phyloP scores from a whole-genome alignment of 2,329 filamentous ascomycete species.

The Trichoderma hamatum region DNA sequence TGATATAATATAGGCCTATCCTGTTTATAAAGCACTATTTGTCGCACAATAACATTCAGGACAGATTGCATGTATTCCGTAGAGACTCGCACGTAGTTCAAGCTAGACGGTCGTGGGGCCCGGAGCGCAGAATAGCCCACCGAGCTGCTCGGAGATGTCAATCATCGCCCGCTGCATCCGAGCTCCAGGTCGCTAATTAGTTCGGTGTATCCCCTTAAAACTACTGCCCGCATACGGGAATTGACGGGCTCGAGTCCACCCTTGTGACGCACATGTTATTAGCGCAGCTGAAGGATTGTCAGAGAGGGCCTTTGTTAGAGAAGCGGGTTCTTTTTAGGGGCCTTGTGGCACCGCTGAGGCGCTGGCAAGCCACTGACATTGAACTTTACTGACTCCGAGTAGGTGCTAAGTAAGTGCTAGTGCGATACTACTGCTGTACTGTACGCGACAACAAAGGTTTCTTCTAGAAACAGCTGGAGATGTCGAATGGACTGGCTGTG shows the following conservation, averaged over 20 bases:
- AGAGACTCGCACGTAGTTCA: neutral
- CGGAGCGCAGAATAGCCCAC: constrained; percentile 5
- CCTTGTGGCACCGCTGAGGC: neutral
- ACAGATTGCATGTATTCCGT: neutral
- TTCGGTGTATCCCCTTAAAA: neutral
- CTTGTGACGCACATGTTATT: constrained; percentile 8
- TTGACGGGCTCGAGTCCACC: neutral
- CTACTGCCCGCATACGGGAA: constrained; percentile 2
- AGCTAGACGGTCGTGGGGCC: neutral
- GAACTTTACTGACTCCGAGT: neutral
- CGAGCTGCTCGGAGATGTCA: constrained; percentile 18
- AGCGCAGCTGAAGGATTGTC: constrained; percentile 8
- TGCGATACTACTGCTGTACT: no score
- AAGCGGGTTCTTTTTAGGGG: neutral
- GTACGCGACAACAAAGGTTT: neutral
- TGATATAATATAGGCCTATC: no score
- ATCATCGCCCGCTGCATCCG: constrained; percentile 17
- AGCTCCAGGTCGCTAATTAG: neutral
- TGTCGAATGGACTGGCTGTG: neutral
- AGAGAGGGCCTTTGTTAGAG: neutral
- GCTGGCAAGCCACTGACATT: neutral
- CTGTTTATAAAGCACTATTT: neutral
- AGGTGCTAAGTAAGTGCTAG: no score
- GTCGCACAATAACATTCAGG: neutral
- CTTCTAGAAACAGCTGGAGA: neutral